phyloP scores from a whole-genome alignment of 2,329 filamentous ascomycete genomes.

The Ascochyta fabae region DNA sequence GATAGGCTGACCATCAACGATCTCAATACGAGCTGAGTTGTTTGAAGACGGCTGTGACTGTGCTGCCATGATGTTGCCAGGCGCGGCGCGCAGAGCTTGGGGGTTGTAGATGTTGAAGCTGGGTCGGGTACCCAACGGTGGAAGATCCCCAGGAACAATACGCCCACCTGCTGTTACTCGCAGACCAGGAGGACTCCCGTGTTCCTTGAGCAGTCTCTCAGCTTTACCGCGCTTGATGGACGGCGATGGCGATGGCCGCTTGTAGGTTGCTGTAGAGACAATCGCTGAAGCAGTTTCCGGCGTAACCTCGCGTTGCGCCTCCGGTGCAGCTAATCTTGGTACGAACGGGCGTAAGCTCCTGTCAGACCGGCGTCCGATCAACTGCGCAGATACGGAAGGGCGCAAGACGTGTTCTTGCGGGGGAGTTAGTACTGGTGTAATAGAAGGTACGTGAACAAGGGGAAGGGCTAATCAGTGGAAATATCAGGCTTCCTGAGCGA shows the following conservation, averaged over 20 bases:
- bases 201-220: slow-evolving; percentile 58
- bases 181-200: slow-evolving; percentile 59
- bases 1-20: slow-evolving; percentile 42
- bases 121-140: slow-evolving; percentile 41
- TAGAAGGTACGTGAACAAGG: not conserved
- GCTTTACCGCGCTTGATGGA: slow-evolving; percentile 59
- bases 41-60: slow-evolving; percentile 30
- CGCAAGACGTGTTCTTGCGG: slow-evolving; percentile 49
- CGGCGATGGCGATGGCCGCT: slow-evolving; percentile 56
- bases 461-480: not conserved
- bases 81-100: slow-evolving; percentile 28
- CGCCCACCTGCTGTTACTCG: slow-evolving; percentile 61
- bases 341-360: slow-evolving; percentile 33
- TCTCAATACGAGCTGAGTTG: slow-evolving; percentile 34
- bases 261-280: slow-evolving; percentile 29
- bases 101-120: slow-evolving; percentile 40
- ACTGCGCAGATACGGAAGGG: slow-evolving; percentile 48
- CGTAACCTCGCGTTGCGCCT: slow-evolving; percentile 19
- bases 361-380: slow-evolving; percentile 33
- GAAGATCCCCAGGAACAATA: slow-evolving; percentile 56
- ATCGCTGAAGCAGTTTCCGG: slow-evolving; percentile 21
- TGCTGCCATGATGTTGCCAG: slow-evolving; percentile 34
- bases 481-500: not conserved
- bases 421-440: slow-evolving; percentile 11
- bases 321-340: slow-evolving; percentile 22